Base-by-base conservation (phyloP, 2,329 filamentous ascomycete genomes). In the Cercospora sesami region DNA sequence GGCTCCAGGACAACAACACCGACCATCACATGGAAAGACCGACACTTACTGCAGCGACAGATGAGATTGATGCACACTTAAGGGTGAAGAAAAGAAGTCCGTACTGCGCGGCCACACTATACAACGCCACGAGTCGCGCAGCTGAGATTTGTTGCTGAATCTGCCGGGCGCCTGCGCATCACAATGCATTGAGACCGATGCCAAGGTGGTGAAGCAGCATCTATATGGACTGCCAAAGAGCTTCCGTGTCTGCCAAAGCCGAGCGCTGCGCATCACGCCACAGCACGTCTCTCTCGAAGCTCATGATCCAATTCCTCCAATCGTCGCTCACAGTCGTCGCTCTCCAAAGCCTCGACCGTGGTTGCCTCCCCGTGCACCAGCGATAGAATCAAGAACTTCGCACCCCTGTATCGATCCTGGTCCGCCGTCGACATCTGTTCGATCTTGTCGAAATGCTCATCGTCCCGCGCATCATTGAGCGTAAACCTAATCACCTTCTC, bases 341-440 rank as follows among this genome's bases (percentile, higher is more conserved):
- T 68, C 30, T 71, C 62, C 39, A 66, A 18, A n/a, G 68, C 68
- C 7, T 66, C 65, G 30, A 71, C 18, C 3, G 68, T 69, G 45
- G 36, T 64, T 8, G 63, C 23, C 31, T 68, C 48, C 12, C 70
- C 70, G 57, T 72, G 63, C 8, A 69, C 66, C 42, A 70, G 55
- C 21, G 63, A 70, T 21, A 72, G 55, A 21, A 72, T 55, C 31
- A 72, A 42, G 28, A 72, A 72, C 36, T 72, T 72, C 2, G 70
- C 68, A 4, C 68, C 67, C 18, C 65, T 60, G 62, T 55, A 70
- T 16, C 64, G 42, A 18, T 70, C 70, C 55, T 72, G 70, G 16
- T 70, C 64, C 7, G 21, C 60, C 33, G 39, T 21, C 23, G 66
- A 65, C 70, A 72, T 70, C 5, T 12, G 26, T 16, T 68, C 68